phyloP scores from a whole-genome alignment of 352 stramenopile genomes.

The Halophytophthora batemanensis region DNA sequence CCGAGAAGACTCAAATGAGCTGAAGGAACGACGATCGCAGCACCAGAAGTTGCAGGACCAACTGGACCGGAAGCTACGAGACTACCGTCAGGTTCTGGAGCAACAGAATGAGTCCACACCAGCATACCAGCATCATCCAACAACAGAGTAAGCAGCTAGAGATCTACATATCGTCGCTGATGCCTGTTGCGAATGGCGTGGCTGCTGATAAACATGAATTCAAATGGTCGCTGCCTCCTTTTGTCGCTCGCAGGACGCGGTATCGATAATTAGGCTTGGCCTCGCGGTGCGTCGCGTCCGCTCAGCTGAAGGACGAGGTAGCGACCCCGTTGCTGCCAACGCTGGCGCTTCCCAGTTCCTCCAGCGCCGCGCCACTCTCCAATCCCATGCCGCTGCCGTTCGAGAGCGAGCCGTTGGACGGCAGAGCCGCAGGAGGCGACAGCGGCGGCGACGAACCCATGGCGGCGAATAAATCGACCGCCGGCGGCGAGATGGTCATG shows the following conservation, averaged over 20 bases:
- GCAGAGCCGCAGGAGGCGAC: constrained; percentile 12
- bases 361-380: constrained; percentile 6
- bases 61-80: constrained; percentile 33
- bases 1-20: constrained; percentile 1
- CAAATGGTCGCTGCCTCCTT: constrained; percentile 7
- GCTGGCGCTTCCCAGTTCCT: constrained; percentile 32
- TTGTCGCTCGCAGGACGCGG: constrained; percentile 14
- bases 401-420: constrained; percentile 30
- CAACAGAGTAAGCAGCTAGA: constrained; percentile 23
- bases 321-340: constrained; percentile 21
- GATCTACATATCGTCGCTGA: too few species aligned
- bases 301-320: constrained; percentile 28
- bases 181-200: too few species aligned
- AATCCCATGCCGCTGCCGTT: constrained; percentile 30
- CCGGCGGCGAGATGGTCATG: constrained; percentile 50
- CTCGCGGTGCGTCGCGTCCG: not conserved
- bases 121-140: constrained; percentile 3
- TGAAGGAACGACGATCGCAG: constrained; percentile 22
- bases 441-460: constrained; percentile 47
- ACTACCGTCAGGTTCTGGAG: constrained; percentile 30
- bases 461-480: constrained; percentile 56
- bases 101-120: not conserved
- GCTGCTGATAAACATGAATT: too few species aligned
- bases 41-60: constrained; percentile 33
- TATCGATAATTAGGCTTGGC: constrained; percentile 16